Evolutionary conservation across 768 basidiomycete species (phyloP).

Genomic region (Gymnopilus junonius): DNA sequence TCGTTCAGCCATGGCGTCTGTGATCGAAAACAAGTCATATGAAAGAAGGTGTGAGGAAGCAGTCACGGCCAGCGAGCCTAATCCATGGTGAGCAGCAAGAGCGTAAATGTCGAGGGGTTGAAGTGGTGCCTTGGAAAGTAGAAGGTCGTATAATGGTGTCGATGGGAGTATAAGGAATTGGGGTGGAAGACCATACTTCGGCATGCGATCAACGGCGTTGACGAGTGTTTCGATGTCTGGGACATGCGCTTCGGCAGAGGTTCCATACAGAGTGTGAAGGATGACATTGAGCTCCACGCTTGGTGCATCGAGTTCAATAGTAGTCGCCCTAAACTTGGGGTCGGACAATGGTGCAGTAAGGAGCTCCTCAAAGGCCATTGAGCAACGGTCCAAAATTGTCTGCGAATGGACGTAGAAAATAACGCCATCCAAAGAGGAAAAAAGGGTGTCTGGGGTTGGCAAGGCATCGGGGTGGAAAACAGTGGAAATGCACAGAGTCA

Average conservation of each 20-base stretch:
- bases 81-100: slow-evolving; percentile 34
- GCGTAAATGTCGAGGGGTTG: slow-evolving; percentile 43
- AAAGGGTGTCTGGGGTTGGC: slow-evolving; percentile 33
- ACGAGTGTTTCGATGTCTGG: too few species aligned
- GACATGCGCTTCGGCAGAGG: slow-evolving; percentile 51
- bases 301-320: slow-evolving; percentile 47
- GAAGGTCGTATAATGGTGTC: slow-evolving; percentile 30
- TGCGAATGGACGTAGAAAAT: too few species aligned
- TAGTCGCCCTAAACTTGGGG: slow-evolving; percentile 21
- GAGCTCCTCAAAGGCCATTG: slow-evolving; percentile 47
- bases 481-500: too few species aligned
- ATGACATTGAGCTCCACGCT: slow-evolving; percentile 55
- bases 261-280: slow-evolving; percentile 55
- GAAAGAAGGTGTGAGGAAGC: slow-evolving; percentile 42
- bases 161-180: slow-evolving; percentile 27
- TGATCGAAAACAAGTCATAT: slow-evolving; percentile 33
- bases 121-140: slow-evolving; percentile 34
- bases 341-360: slow-evolving; percentile 24
- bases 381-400: slow-evolving; percentile 49
- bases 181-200: slow-evolving; percentile 24
- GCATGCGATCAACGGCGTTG: slow-evolving; percentile 46
- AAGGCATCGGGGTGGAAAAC: too few species aligned
- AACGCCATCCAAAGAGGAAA: slow-evolving; percentile 58
- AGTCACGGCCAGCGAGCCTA: slow-evolving; percentile 40
- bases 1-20: slow-evolving; percentile 36